Evolutionary conservation across 305 asterid species (phyloP), one percentile per base, ranked within the genome.

Genomic region (Solanum aculeatissimum): DNA sequence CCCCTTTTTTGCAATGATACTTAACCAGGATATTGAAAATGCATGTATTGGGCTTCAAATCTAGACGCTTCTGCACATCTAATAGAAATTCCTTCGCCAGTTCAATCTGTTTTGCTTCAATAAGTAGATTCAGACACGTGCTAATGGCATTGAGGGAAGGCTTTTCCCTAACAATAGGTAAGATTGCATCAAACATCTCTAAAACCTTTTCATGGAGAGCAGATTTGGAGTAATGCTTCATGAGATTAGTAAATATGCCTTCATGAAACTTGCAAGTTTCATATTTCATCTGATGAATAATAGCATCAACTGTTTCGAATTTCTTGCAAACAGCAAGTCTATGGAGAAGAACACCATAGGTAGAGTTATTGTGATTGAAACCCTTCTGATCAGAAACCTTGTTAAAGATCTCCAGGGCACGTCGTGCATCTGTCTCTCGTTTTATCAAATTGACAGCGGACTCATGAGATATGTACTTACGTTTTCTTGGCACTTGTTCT

Each of bases 191-290:
- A 83, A 96, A 96, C 98, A 93, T 92, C 23, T 92, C 97, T 25
- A 95, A 84, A 60, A 96, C 94, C 88, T 88, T 93, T 74, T 94
- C 95, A 14, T 92, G 95, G 90, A 91, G 87, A 80, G 89, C 88
- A 8, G 91, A 91, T 87, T 84, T 95, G 0, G 98, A 90, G 89
- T 90, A 95, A 90, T 91, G 97, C 91, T 90, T 94, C 99, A 96
- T 96, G 85, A 96, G 98, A 89, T 93, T 92, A 14, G 95, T 85
- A 86, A 95, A 96, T 86, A 96, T 58, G 82, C 98, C 97, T 86
- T 96, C 98, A 58, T 92, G 89, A 88, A 96, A 96, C 87, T 88
- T 91, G 92, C 99, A 96, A 62, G 99, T 93, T 91, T 96, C 99
- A 6, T 93, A 93, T 77, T 91, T 88, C 99, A 96, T 96, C 85